Percentiles rank a stretch among this genome's conserved stretches.
These are phyloP conservation scores for Hymenochaete sp. DNA, from an alignment of 1,284 basidiomycete species.

Conservation along the genomic window DNA sequence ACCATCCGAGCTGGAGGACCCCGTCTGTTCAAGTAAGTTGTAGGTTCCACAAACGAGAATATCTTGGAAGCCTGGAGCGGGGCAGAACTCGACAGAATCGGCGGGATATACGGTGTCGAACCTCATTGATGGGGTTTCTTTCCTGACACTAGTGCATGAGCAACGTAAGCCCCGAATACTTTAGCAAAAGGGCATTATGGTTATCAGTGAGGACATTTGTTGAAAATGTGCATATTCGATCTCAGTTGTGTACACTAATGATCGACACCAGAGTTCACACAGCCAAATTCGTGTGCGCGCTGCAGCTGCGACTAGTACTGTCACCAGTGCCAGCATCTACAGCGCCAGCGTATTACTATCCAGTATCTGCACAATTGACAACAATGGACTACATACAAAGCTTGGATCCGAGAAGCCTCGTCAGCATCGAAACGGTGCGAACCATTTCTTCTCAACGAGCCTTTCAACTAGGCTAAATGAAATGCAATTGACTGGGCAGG, in stretches of 20 bases:
- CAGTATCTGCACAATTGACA: background rate
- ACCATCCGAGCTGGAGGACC: slow-evolving; percentile 18
- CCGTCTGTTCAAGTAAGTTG: slow-evolving; percentile 50
- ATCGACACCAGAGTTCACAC: too few relatives aligned
- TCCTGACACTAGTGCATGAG: background rate
- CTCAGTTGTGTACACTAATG: too few relatives aligned
- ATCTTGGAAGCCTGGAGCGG: slow-evolving; percentile 45
- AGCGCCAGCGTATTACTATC: background rate
- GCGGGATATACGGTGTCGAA: slow-evolving; percentile 78
- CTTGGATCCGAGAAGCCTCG: slow-evolving; percentile 61
- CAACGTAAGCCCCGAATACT: too few relatives aligned
- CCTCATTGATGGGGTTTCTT: slow-evolving; percentile 7
- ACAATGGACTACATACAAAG: slow-evolving; percentile 62
- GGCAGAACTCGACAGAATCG: slow-evolving; percentile 88
- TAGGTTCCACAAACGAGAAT: slow-evolving; percentile 89
- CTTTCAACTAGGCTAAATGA: slow-evolving; percentile 1
- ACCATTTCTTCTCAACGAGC: background rate
- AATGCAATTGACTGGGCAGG: slow-evolving; percentile 22
- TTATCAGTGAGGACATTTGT: too few relatives aligned
- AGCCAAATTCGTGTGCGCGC: too few relatives aligned
- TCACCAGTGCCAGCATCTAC: background rate
- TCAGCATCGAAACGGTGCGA: slow-evolving; percentile 53
- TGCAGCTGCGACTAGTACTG: background rate
- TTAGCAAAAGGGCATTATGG: too few relatives aligned
- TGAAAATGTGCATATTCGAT: too few relatives aligned